Percentiles rank a stretch among this genome's conserved stretches.
These are phyloP conservation scores for Volvox reticuliferus DNA, from an alignment of 139 green algal species.

Conservation along the genomic window DNA sequence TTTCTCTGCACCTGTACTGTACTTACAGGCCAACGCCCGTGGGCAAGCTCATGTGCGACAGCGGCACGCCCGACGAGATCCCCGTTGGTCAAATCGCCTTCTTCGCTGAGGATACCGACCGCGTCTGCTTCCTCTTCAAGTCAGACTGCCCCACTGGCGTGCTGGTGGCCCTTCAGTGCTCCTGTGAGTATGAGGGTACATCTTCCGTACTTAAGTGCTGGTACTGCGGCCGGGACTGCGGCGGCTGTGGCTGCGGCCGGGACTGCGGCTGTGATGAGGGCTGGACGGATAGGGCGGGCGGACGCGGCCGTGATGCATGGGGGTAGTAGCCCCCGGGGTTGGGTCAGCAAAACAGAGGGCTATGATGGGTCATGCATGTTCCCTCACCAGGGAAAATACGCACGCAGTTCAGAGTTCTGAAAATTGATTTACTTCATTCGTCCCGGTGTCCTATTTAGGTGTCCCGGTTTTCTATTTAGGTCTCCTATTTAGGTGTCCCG, in stretches of 20 bases:
- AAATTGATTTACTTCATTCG: not conserved
- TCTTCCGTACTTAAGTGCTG: not conserved
- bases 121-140: not conserved
- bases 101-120: not conserved
- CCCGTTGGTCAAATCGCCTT: constrained; percentile 2
- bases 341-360: too few relatives aligned
- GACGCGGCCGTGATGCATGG: too few relatives aligned
- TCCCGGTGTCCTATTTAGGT: not conserved
- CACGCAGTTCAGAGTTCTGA: not conserved
- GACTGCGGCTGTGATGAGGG: too few relatives aligned
- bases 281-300: too few relatives aligned
- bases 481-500: not conserved
- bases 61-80: not conserved
- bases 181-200: not conserved
- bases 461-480: too few relatives aligned
- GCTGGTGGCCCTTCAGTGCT: constrained; percentile 3
- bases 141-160: not conserved
- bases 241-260: too few relatives aligned
- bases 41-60: not conserved
- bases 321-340: too few relatives aligned
- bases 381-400: too few relatives aligned
- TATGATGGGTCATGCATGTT: not conserved
- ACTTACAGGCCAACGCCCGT: not conserved
- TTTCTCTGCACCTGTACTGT: not conserved
- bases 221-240: too few relatives aligned